Base-by-base conservation (phyloP, 176 grass and related monocot genomes). In the Carex cristatella region DNA sequence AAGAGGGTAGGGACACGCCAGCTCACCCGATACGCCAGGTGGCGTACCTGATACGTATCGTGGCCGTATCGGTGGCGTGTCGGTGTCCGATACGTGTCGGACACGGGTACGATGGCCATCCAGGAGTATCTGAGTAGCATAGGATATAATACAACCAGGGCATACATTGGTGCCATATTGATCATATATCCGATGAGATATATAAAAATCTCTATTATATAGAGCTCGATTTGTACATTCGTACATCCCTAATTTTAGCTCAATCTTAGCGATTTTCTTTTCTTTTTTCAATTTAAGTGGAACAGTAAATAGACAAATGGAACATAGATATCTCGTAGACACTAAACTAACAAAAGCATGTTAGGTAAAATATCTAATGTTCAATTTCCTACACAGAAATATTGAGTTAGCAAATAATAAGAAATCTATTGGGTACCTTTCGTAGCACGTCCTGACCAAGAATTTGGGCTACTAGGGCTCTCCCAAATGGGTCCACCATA, bases 361-460 rank as follows among this genome's bases (percentile, higher is more conserved):
- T 14, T 5, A 23, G 19, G 44, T 28, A 75, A 38, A 30, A 2
- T 54, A 54, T 75, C 71, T 7, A 65, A 38, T 37, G 35, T 69
- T 14, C 66, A 38, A 35, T 42, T 70, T 70, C 67, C 67, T 70
- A 18, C 33, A 35, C 11, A 35, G 31, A 67, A 31, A 67, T 67
- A 67, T 35, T 54, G 19, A 46, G 44, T 75, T 42, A 12, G 27
- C 23, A 81, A 81, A 53, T 31, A 38, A 19, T 31, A 38, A 19
- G 54, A 14, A 38, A 61, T 37, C 31, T 77, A 81, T 19, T 75
- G 42, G 54, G 33, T 87, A 92, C 94, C 94, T 90, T 84, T 87
- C 65, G 72, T 87, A 18, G 91, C 38, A n/a, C 79, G 87, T 83
- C 65, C 86, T 74, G 87, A 91, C 89, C 86, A 88, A 61, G 84